A percentile compares a stretch with the other conserved stretches of the same genome.
Evolutionary conservation across 441 rosid species (phyloP).

Genomic region (Theobroma grandiflorum): DNA sequence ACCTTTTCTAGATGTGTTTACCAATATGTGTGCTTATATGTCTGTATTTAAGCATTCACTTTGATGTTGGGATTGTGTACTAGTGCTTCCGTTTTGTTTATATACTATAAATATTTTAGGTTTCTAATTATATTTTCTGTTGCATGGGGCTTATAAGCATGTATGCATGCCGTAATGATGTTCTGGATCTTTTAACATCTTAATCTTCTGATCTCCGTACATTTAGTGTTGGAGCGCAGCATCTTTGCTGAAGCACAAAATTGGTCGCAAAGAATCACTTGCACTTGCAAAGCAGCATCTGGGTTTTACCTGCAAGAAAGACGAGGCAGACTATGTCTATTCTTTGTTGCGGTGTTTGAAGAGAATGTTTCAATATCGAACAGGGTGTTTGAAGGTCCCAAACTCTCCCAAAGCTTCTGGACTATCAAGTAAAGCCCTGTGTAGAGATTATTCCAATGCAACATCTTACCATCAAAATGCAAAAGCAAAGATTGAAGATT

Average conservation of each 20-base stretch:
- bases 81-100: neutral
- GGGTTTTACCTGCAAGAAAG: conserved; percentile 68
- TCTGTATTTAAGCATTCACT: neutral
- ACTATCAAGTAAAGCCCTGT: conserved; percentile 30
- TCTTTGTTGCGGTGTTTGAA: conserved; percentile 65
- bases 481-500: conserved; percentile 37
- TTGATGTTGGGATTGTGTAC: neutral
- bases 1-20: conserved; percentile 12
- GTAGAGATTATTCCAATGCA: conserved; percentile 34
- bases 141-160: neutral
- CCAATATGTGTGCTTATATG: conserved; percentile 6
- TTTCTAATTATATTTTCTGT: neutral
- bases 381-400: conserved; percentile 39
- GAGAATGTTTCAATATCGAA: conserved; percentile 55
- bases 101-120: neutral
- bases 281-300: conserved; percentile 68
- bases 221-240: conserved; percentile 89
- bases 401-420: conserved; percentile 46
- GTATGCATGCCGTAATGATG: conserved; percentile 10
- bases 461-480: conserved; percentile 33
- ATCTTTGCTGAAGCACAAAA: conserved; percentile 68
- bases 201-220: conserved; percentile 4
- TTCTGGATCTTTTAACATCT: conserved; percentile 9
- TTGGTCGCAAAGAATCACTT: conserved; percentile 72
- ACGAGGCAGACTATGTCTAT: conserved; percentile 67